Base-by-base conservation (phyloP, 2,329 filamentous ascomycete species). In the Colletotrichum sidae region DNA sequence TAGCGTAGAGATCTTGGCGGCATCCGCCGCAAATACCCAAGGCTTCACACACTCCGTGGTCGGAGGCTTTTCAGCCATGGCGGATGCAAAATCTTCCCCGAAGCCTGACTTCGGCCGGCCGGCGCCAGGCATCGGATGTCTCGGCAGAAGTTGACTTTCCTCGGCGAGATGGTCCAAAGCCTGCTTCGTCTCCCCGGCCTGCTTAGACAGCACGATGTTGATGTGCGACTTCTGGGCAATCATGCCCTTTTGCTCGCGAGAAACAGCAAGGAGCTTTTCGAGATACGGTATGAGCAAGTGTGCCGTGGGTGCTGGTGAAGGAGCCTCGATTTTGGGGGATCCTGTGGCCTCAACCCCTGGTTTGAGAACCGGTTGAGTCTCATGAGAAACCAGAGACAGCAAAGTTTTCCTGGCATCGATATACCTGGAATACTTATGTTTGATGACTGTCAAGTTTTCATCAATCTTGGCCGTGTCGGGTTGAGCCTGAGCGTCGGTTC, bases 11-110 rank as follows among this genome's bases (percentile, higher is more conserved):
- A 88, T 85, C 69, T 88, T 88, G 69, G 87, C 86, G 3, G 86
- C 81, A 60, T 90, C 84, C 2, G 87, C 84, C 2, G 88, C 87
- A 69, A 81, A 83, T 8, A 87, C 81, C 88, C 88, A 91, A 9
- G 84, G 83, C 67, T 83, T 81, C 53, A 87, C 79, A 47, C 80
- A 79, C 38, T 72, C 75, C 17, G 80, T 77, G 4, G 83, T 74
- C 47, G 80, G 78, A 13, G 78, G 73, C 25, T 75, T 75, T 55
- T 80, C 78, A 1, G 77, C 70, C n/a, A 71, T 70, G 3, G 74
- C 73, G 34, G 72, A 74, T 7, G 74, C 74, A 34, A 82, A 74
- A 6, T 79, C 80, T n/a, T 82, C 78, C n/a, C 77, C 79, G 55
- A 85, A 79, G 46, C 80, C 79, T n/a, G 76, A 75, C 25, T 78